phyloP scores from a whole-genome alignment of 176 grass and related monocot species.

The Pharus latifolius region DNA sequence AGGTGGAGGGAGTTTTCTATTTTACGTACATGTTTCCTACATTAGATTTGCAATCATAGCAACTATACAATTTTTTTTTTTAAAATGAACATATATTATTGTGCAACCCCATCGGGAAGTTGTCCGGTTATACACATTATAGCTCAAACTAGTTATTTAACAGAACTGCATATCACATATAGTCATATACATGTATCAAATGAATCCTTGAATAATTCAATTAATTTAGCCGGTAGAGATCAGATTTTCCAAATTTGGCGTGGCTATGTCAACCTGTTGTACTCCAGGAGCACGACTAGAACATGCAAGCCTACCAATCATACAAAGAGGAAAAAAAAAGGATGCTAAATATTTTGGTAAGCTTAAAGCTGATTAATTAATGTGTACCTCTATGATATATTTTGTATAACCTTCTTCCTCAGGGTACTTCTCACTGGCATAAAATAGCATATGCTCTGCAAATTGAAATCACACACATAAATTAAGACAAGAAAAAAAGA shows the following conservation, averaged over 20 bases:
- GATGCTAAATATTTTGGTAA: not conserved
- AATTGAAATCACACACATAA: slow-evolving; percentile 16
- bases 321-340: not conserved
- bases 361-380: not conserved
- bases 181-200: too few species aligned
- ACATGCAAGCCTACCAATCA: not conserved
- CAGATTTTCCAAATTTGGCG: not conserved
- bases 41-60: too few species aligned
- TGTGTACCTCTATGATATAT: slow-evolving; percentile 82
- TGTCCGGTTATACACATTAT: too few species aligned
- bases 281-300: not conserved
- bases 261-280: not conserved
- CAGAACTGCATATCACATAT: too few species aligned
- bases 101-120: too few species aligned
- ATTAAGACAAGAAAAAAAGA: not conserved
- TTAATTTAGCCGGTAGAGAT: too few species aligned
- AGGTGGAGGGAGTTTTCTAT: too few species aligned
- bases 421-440: slow-evolving; percentile 98
- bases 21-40: too few species aligned
- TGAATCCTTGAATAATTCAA: too few species aligned
- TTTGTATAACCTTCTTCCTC: slow-evolving; percentile 82
- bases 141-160: too few species aligned
- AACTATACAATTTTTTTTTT: too few species aligned
- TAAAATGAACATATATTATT: too few species aligned
- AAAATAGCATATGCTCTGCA: slow-evolving; percentile 99